Percentiles rank a stretch among this genome's conserved stretches.
phyloP scores from a whole-genome alignment of 1,139 yeast genomes.

The Suhomyces kunorum region DNA sequence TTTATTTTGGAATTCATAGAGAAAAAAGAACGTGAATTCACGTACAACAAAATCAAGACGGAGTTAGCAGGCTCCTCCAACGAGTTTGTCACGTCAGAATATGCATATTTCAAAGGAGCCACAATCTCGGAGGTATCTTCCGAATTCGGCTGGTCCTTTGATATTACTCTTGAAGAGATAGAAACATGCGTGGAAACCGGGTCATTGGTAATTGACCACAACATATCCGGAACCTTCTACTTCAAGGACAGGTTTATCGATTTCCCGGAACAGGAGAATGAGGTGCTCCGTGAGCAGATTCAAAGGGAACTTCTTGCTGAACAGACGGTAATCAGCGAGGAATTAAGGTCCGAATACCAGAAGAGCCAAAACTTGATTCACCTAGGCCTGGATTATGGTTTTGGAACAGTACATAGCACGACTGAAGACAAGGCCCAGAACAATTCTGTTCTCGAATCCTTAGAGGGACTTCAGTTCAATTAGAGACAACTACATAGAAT shows the following conservation, averaged over 20 bases:
- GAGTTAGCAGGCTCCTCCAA: constrained; percentile 25
- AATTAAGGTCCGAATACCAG: constrained; percentile 18
- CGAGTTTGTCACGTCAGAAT: constrained; percentile 28
- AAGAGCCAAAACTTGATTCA: constrained; percentile 22
- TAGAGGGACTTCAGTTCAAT: constrained; percentile 8
- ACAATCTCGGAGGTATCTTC: constrained; percentile 42
- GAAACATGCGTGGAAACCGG: constrained; percentile 61
- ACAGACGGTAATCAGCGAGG: constrained; percentile 21
- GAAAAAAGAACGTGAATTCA: constrained; percentile 29
- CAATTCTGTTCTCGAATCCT: background rate
- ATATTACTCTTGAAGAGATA: constrained; percentile 68
- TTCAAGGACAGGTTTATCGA: constrained; percentile 33
- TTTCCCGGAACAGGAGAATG: constrained; percentile 16
- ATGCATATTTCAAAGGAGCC: constrained; percentile 33
- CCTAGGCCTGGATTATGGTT: constrained; percentile 21
- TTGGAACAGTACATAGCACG: constrained; percentile 14
- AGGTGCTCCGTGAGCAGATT: constrained; percentile 15
- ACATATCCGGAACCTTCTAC: constrained; percentile 58
- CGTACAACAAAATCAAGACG: constrained; percentile 26
- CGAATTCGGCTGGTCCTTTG: constrained; percentile 61
- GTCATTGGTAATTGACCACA: constrained; percentile 63
- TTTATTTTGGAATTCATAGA: constrained; percentile 28
- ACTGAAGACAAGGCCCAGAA: background rate
- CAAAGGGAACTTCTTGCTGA: constrained; percentile 22
- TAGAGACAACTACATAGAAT: background rate